These are phyloP conservation scores for Hebeloma cylindrosporum DNA, from an alignment of 768 basidiomycete species.

Conservation along the genomic window DNA sequence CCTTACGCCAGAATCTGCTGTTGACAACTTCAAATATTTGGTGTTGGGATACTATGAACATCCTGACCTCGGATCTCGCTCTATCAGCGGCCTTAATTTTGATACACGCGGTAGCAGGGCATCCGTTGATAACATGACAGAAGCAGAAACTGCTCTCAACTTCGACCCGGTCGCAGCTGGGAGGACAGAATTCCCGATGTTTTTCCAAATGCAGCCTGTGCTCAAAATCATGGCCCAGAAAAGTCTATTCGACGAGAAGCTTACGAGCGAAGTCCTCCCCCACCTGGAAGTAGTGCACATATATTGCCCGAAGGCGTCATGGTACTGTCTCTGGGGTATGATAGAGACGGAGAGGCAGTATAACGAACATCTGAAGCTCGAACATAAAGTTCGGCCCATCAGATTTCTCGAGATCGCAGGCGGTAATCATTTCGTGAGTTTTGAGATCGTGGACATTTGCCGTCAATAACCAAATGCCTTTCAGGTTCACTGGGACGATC, in stretches of 20 bases:
- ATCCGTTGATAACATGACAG: background rate
- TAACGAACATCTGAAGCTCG: background rate
- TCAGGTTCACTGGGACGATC: too few relatives aligned
- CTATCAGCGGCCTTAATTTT: background rate
- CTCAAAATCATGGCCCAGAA: slow-evolving; percentile 29
- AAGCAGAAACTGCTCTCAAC: background rate
- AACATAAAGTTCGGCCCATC: background rate
- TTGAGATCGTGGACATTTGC: too few relatives aligned
- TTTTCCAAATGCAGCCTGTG: slow-evolving; percentile 42
- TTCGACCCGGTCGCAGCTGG: background rate
- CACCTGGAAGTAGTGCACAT: background rate
- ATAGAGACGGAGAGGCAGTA: background rate
- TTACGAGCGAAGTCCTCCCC: background rate
- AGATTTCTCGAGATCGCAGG: background rate
- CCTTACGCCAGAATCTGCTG: slow-evolving; percentile 20
- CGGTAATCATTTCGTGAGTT: slow-evolving; percentile 1
- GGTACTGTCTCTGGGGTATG: background rate
- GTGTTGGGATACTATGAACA: background rate
- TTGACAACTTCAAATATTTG: background rate
- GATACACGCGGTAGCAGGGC: background rate
- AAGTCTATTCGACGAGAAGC: background rate
- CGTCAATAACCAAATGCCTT: too few relatives aligned
- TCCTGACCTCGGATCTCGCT: background rate
- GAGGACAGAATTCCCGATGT: background rate
- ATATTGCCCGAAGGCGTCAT: background rate